Conservation (phyloP, 2,329 filamentous ascomycete species). For the Keithomyces neogunnii region DNA sequence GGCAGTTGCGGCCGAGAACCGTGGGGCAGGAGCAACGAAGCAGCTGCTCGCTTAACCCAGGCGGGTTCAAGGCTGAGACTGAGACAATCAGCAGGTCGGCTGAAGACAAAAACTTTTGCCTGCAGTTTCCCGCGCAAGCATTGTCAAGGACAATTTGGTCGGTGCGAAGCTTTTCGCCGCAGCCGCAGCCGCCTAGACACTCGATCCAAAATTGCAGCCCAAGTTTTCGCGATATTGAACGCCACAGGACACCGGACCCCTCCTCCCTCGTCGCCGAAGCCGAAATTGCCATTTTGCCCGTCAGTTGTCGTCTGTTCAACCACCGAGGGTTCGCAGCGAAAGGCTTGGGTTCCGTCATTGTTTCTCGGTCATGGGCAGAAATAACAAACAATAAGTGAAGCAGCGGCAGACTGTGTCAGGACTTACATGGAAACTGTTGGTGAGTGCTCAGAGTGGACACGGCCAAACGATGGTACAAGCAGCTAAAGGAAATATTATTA, state of each 20-base stretch:
- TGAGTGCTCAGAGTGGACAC: background rate
- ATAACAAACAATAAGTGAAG: background rate
- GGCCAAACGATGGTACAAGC: conserved; percentile 1
- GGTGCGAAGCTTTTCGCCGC: no score
- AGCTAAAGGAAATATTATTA: background rate
- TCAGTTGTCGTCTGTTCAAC: background rate
- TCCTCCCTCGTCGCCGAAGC: no score
- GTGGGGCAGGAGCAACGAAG: background rate
- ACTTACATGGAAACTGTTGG: background rate
- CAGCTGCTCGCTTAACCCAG: background rate
- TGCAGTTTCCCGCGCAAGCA: no score
- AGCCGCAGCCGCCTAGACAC: no score
- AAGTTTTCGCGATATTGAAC: background rate
- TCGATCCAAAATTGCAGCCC: background rate
- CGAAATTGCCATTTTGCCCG: no score
- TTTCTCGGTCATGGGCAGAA: background rate
- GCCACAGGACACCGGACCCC: background rate
- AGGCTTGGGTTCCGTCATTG: no score
- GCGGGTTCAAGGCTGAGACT: background rate
- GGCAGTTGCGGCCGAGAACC: background rate
- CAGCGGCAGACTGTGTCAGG: background rate
- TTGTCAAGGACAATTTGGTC: no score
- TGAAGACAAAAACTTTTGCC: background rate
- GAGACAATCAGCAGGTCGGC: background rate
- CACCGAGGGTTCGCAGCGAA: no score